Evolutionary conservation across 257 asterid species (phyloP).

Genomic region (Forsythia suspensa): DNA sequence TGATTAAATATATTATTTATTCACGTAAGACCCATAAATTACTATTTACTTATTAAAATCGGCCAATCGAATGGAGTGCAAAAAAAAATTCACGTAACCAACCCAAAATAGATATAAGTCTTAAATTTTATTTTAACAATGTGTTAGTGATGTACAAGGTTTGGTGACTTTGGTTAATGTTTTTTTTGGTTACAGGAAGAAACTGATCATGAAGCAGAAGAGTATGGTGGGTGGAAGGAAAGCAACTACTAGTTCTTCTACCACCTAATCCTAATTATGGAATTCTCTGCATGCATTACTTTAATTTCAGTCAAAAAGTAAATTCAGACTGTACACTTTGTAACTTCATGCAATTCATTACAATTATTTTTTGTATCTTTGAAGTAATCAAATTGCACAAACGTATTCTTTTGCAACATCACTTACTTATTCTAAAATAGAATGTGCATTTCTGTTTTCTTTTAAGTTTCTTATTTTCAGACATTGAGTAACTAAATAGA

Average conservation of each 20-base stretch:
- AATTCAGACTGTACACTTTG: no score
- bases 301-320: background rate
- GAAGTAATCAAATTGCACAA: background rate
- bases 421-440: no score
- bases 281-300: background rate
- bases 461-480: no score
- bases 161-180: background rate
- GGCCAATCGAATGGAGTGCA: accelerated
- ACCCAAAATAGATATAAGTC: no score
- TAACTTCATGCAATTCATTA: no score
- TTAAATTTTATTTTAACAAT: background rate
- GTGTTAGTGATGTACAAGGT: background rate
- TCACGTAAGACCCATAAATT: no score
- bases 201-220: constrained; percentile 2
- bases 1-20: background rate
- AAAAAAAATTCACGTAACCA: no score
- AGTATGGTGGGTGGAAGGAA: constrained; percentile 22
- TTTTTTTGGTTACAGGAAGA: constrained; percentile 12
- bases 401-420: background rate
- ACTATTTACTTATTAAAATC: no score
- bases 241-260: background rate
- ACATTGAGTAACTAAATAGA: no score
- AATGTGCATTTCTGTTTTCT: no score
- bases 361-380: background rate
- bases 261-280: background rate